Conservation (phyloP, 306 rosid genomes). For the Castanea mollissima region DNA sequence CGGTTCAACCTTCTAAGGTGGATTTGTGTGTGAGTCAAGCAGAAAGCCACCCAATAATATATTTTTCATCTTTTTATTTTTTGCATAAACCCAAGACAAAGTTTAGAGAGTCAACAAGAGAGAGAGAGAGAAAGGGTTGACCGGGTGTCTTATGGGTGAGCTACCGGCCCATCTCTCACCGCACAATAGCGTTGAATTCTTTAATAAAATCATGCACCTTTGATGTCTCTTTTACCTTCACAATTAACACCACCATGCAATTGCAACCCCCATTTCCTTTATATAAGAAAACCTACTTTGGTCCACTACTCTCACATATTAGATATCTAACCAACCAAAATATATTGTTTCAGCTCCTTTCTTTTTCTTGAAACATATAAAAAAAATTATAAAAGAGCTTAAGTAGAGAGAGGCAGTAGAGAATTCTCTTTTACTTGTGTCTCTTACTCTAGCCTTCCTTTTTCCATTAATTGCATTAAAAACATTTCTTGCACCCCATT, state of each 20-base stretch:
- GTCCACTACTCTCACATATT: slow-evolving; percentile 8
- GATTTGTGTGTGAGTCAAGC: slow-evolving; percentile 41
- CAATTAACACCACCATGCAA: slow-evolving; percentile 44
- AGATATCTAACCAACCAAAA: slow-evolving; percentile 3
- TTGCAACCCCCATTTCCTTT: slow-evolving; percentile 22
- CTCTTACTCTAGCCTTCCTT: background rate
- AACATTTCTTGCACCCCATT: background rate
- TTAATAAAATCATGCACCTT: slow-evolving; percentile 92
- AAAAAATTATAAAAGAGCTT: background rate
- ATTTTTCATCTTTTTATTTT: background rate
- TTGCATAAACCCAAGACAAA: slow-evolving; percentile 17
- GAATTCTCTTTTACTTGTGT: slow-evolving; percentile 3
- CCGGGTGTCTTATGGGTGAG: slow-evolving; percentile 98
- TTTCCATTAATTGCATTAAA: background rate
- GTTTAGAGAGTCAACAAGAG: slow-evolving; percentile 29
- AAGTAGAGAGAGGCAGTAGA: slow-evolving; percentile 9
- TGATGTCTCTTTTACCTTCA: slow-evolving; percentile 48
- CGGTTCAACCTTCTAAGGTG: background rate
- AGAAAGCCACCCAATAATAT: slow-evolving; percentile 35
- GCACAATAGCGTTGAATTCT: slow-evolving; percentile 96
- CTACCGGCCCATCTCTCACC: slow-evolving; percentile 86
- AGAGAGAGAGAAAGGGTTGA: slow-evolving; percentile 56
- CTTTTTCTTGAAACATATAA: background rate
- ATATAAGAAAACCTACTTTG: slow-evolving; percentile 44
- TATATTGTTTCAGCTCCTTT: slow-evolving; percentile 11